phyloP scores from a whole-genome alignment of 2,329 filamentous ascomycete species.

The Venturia asperata region DNA sequence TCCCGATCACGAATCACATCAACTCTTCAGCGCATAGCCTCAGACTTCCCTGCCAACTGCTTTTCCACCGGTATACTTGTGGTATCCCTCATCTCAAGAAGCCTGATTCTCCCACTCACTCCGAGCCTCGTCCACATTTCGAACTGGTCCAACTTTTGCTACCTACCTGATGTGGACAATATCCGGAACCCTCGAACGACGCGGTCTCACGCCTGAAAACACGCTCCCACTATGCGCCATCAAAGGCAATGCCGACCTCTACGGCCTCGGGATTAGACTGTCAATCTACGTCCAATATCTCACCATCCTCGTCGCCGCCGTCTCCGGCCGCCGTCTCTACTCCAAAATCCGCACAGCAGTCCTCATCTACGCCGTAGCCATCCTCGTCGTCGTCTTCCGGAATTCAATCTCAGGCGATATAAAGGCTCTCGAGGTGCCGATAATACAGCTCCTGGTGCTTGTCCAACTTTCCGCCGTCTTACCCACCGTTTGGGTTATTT shows the following conservation, averaged over 20 bases:
- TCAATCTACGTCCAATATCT: slow-evolving; percentile 12
- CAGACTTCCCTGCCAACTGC: not conserved
- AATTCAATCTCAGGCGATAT: not conserved
- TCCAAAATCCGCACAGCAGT: slow-evolving; percentile 7
- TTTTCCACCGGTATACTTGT: not conserved
- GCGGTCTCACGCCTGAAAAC: not conserved
- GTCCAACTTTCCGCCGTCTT: slow-evolving; percentile 2
- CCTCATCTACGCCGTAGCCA: slow-evolving; percentile 7
- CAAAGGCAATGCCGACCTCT: not conserved
- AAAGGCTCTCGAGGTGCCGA: not conserved
- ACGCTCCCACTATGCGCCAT: not conserved
- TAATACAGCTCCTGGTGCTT: slow-evolving; percentile 4
- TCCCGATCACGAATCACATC: not conserved
- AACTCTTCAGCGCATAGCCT: slow-evolving; percentile 10
- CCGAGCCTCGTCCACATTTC: not conserved
- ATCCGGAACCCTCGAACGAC: not conserved
- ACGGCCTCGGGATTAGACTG: slow-evolving; percentile 1
- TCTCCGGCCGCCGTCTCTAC: slow-evolving; percentile 8
- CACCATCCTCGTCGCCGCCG: slow-evolving; percentile 9
- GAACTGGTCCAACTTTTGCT: not conserved
- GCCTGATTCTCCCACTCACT: not conserved
- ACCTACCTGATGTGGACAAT: not conserved
- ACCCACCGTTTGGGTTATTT: not conserved
- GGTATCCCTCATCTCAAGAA: not conserved
- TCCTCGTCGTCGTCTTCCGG: slow-evolving; percentile 3